phyloP scores from a whole-genome alignment of 768 basidiomycete species.

The Gymnopilus junonius region DNA sequence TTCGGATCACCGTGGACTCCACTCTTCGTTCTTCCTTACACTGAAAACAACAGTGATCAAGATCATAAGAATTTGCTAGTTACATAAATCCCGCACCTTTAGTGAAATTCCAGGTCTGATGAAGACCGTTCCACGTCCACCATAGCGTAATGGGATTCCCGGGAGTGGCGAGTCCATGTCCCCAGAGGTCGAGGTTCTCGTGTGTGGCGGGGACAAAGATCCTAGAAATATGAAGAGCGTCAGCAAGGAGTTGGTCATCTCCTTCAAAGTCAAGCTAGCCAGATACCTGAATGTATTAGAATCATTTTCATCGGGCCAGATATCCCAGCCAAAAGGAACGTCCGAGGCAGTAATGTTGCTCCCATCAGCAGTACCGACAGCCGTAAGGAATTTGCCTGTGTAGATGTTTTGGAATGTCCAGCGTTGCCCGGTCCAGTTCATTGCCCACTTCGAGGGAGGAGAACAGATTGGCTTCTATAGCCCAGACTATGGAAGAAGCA shows the following conservation, averaged over 20 bases:
- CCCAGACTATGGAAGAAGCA: neutral
- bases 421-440: slow-evolving; percentile 40
- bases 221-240: slow-evolving; percentile 29
- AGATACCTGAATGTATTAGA: slow-evolving; percentile 44
- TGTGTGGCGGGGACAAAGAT: slow-evolving; percentile 48
- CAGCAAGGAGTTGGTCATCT: neutral
- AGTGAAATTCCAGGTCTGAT: slow-evolving; percentile 58
- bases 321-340: slow-evolving; percentile 49
- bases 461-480: neutral
- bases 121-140: slow-evolving; percentile 50
- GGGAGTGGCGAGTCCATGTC: slow-evolving; percentile 45
- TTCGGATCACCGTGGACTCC: neutral
- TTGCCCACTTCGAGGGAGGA: slow-evolving; percentile 46
- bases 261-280: neutral
- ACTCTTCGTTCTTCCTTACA: neutral
- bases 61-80: neutral
- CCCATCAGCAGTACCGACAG: slow-evolving; percentile 46
- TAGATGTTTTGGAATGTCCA: slow-evolving; percentile 49
- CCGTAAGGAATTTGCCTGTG: slow-evolving; percentile 44
- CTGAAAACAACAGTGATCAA: neutral
- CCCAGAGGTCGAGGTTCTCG: slow-evolving; percentile 51
- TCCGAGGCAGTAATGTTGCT: slow-evolving; percentile 40
- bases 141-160: slow-evolving; percentile 53
- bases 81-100: slow-evolving; percentile 23
- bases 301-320: slow-evolving; percentile 49